These are phyloP conservation scores for Glycyrrhiza uralensis DNA, from an alignment of 306 rosid species.

Conservation along the genomic window DNA sequence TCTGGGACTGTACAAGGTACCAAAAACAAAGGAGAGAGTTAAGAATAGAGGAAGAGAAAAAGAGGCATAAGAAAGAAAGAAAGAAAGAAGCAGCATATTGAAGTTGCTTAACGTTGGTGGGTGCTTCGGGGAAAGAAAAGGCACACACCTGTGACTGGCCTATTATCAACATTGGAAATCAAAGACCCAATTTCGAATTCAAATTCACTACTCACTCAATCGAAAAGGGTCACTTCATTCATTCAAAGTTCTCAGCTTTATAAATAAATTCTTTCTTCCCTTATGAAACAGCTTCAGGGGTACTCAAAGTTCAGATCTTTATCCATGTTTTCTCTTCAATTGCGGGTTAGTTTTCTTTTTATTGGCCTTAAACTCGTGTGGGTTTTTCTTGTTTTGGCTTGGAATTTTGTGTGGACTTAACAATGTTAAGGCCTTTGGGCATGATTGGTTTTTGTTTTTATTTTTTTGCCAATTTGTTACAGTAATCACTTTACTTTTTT, in stretches of 20 bases:
- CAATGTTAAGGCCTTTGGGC: slow-evolving; percentile 27
- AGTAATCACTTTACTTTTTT: slow-evolving; percentile 1
- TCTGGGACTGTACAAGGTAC: neutral
- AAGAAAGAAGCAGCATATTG: neutral
- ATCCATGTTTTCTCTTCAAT: slow-evolving; percentile 26
- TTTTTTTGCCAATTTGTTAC: slow-evolving; percentile 14
- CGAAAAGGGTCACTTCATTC: slow-evolving; percentile 17
- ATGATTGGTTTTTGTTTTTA: neutral
- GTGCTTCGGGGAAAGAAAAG: slow-evolving; percentile 15
- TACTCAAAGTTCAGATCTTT: slow-evolving; percentile 44
- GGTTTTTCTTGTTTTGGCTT: slow-evolving; percentile 17
- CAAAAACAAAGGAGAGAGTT: neutral
- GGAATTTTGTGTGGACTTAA: slow-evolving; percentile 18
- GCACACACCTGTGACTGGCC: neutral
- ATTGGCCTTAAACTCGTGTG: slow-evolving; percentile 9
- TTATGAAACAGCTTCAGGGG: slow-evolving; percentile 19
- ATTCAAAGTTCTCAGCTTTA: neutral
- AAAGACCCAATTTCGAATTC: slow-evolving; percentile 30
- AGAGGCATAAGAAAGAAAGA: neutral
- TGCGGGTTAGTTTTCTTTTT: slow-evolving; percentile 42
- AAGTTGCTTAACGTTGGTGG: slow-evolving; percentile 32
- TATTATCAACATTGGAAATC: slow-evolving; percentile 33
- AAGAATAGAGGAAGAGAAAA: neutral
- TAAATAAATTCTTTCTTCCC: neutral
- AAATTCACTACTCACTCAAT: neutral